phyloP scores from a whole-genome alignment of 192 early-diverging fungal species.

The Coemansia sp. region DNA sequence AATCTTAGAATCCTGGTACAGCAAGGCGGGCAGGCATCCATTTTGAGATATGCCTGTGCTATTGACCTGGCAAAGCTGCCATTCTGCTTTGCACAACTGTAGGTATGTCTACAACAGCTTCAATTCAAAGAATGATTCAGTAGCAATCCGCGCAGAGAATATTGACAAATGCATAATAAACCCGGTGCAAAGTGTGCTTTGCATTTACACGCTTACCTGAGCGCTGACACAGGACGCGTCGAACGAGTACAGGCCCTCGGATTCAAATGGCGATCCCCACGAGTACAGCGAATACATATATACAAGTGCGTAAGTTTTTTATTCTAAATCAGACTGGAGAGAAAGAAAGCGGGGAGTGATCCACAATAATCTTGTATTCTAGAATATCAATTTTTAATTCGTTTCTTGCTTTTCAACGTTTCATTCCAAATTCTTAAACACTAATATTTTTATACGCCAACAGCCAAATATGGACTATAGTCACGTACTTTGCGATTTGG shows the following conservation, averaged over 20 bases:
- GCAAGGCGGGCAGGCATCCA: slow-evolving; percentile 31
- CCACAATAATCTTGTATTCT: background rate
- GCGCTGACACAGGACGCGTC: slow-evolving; percentile 45
- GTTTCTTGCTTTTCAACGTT: slow-evolving; percentile 1
- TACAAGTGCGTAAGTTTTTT: background rate
- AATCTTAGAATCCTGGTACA: slow-evolving; percentile 14
- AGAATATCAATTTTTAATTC: background rate
- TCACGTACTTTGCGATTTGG: slow-evolving; percentile 31
- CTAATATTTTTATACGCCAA: no score
- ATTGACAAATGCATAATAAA: background rate
- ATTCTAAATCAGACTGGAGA: background rate
- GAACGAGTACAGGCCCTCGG: slow-evolving; percentile 41
- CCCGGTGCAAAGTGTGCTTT: background rate
- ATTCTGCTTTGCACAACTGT: slow-evolving; percentile 43
- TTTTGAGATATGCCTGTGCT: slow-evolving; percentile 34
- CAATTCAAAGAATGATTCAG: background rate
- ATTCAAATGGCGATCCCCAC: slow-evolving; percentile 47
- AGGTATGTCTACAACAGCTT: slow-evolving; percentile 34
- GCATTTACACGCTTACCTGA: slow-evolving; percentile 21
- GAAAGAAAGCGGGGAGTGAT: background rate
- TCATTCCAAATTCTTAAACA: no score
- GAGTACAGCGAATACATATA: slow-evolving; percentile 44
- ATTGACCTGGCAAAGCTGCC: slow-evolving; percentile 40
- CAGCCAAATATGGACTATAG: slow-evolving; percentile 33
- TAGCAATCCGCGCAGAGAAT: background rate